These are phyloP conservation scores for Fusarium sp. DNA, from an alignment of 2,329 filamentous ascomycete species.

Conservation along the genomic window DNA sequence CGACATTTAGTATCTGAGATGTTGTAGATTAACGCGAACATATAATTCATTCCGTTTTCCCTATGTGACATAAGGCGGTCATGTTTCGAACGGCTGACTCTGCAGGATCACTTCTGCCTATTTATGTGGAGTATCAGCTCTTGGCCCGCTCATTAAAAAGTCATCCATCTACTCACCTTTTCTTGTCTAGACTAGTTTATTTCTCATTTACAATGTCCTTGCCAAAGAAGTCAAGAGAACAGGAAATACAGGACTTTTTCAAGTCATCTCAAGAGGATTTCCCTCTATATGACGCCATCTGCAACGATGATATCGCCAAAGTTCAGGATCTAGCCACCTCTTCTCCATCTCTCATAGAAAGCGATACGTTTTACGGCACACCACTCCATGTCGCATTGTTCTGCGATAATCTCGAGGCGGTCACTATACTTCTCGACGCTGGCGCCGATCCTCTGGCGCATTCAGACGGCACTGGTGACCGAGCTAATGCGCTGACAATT, in stretches of 20 bases:
- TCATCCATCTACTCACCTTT: not conserved
- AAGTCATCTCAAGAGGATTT: not conserved
- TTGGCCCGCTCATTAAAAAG: not conserved
- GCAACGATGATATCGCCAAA: not conserved
- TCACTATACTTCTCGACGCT: not conserved
- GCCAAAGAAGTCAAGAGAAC: not conserved
- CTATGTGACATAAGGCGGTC: accelerated
- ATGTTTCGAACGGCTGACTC: not conserved
- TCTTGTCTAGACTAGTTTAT: no score
- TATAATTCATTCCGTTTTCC: not conserved
- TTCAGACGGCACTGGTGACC: not conserved
- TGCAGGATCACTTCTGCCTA: not conserved
- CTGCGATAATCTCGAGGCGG: not conserved
- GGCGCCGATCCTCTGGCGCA: not conserved
- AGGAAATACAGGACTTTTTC: not conserved
- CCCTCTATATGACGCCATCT: not conserved
- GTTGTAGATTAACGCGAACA: accelerated
- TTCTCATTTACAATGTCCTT: not conserved
- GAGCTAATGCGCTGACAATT: not conserved
- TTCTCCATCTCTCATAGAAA: not conserved
- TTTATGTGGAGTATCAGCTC: not conserved
- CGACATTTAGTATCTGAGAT: slow-evolving; percentile 4
- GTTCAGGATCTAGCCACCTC: not conserved
- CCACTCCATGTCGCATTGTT: not conserved
- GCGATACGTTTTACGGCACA: not conserved